Evolutionary conservation across 176 grass and related monocot species (phyloP).

Genomic region (Bonia amplexicaulis): DNA sequence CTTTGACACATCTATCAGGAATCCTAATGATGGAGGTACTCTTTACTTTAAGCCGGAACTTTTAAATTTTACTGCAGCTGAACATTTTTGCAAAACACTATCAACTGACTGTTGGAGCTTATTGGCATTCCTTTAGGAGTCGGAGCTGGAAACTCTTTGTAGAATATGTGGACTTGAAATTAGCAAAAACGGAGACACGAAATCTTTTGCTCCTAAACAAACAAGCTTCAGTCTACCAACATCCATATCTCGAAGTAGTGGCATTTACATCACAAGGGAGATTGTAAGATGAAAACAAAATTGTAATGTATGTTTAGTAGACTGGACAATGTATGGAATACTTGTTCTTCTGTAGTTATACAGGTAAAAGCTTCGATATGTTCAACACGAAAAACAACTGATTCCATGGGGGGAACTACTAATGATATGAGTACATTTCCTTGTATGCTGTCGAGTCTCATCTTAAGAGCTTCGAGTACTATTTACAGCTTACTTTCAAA

Average conservation of each 20-base stretch:
- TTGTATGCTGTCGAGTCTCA: background rate
- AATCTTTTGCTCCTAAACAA: slow-evolving; percentile 70
- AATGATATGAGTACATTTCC: background rate
- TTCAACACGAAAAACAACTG: background rate
- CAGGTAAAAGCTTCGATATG: background rate
- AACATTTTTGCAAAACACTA: background rate
- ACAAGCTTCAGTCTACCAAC: slow-evolving; percentile 51
- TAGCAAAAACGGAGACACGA: slow-evolving; percentile 37
- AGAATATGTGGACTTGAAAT: slow-evolving; percentile 68
- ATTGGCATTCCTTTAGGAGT: slow-evolving; percentile 43
- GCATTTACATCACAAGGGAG: slow-evolving; percentile 31
- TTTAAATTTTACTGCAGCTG: background rate
- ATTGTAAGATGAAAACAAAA: slow-evolving; percentile 32
- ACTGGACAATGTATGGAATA: background rate
- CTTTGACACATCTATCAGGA: slow-evolving; percentile 54
- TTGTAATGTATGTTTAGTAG: background rate
- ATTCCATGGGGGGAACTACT: background rate
- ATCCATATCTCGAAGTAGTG: slow-evolving; percentile 14
- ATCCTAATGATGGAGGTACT: slow-evolving; percentile 80
- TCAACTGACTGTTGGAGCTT: background rate
- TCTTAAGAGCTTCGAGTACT: background rate
- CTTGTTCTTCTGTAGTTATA: background rate
- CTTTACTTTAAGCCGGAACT: slow-evolving; percentile 21
- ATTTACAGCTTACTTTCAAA: no score
- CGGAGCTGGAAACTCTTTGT: slow-evolving; percentile 67